phyloP scores from a whole-genome alignment of 371 early-diverging fungal genomes.

The Chytridiales sp. region DNA sequence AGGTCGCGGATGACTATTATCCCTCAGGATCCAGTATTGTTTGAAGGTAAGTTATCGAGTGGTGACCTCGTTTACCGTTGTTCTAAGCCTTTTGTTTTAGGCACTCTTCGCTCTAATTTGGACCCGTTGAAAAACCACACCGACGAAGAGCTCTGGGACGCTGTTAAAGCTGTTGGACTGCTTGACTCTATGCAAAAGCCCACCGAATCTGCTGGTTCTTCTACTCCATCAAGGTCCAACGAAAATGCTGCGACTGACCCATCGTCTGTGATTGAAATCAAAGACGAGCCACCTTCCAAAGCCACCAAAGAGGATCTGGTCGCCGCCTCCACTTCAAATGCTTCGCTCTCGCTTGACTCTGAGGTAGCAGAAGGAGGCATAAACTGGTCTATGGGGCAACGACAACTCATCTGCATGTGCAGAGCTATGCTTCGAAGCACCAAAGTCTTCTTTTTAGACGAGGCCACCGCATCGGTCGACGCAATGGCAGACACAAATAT shows the following conservation, averaged over 20 bases:
- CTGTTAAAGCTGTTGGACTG: constrained; percentile 33
- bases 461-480: constrained; percentile 41
- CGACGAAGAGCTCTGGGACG: constrained; percentile 45
- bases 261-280: constrained; percentile 13
- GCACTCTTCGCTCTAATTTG: constrained; percentile 46
- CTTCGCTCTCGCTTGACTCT: constrained; percentile 24
- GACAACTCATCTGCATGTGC: constrained; percentile 52
- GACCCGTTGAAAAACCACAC: constrained; percentile 37
- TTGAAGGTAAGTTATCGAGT: constrained; percentile 17
- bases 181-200: constrained; percentile 33
- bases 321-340: background rate
- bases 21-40: constrained; percentile 52
- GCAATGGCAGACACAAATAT: constrained; percentile 61
- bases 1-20: constrained; percentile 59
- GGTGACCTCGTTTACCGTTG: background rate
- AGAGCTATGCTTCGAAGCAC: constrained; percentile 52
- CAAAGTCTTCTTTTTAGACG: constrained; percentile 54
- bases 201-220: constrained; percentile 24
- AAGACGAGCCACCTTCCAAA: constrained; percentile 11
- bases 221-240: background rate
- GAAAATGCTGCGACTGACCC: background rate
- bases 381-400: constrained; percentile 45
- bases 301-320: constrained; percentile 11
- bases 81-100: constrained; percentile 25
- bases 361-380: constrained; percentile 39